Evolutionary conservation across 2,329 filamentous ascomycete genomes (phyloP), one percentile per base, ranked within the genome.

Genomic region (Botrytis cinerea): DNA sequence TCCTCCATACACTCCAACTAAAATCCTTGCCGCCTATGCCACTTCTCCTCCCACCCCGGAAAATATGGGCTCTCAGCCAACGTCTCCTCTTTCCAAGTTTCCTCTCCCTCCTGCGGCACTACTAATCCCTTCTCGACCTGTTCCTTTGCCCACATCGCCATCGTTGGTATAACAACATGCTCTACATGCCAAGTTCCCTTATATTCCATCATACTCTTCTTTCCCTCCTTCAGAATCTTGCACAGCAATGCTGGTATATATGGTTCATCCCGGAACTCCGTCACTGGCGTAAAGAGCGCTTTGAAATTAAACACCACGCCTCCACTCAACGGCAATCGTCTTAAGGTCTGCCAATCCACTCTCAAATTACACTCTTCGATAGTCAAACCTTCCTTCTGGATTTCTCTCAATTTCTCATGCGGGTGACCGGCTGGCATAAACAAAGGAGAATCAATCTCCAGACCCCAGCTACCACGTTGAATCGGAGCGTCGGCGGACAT

Each of bases 221-320:
- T 94, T 2, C 91, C 92, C 45, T 93, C 89, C 32, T 84, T 87
- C n/a, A 95, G 78, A 0, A 96, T 84, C 82, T 91, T 92, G 2
- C 89, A 81, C 2, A 94, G 71, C 8, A 97, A 80, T 0, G 87
- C 88, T 0, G 94, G 94, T 0, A 97, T 83, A 64, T 89, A 92
- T 0, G 92, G 88, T 81, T 97, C 94, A 73, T 92, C 85, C 3
- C 88, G 84, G 73, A 97, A 90, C 75, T 92, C 89, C 0, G 85
- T 80, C 0, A 97, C 81, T 0, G 92, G 92, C 0, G 93, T 96
- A 82, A 97, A 97, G 0, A 96, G 82, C 0, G 92, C 93, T 80
- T 95, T 97, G 87, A 95, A 97, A 81, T 96, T 97, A 84, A 97
- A 97, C 0, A 94, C 88, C 1, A 97, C 84, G 0, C 87, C 91